A percentile compares a stretch with the other conserved stretches of the same genome.
phyloP scores from a whole-genome alignment of 768 basidiomycete species.

The Leccinum longicurvipes region DNA sequence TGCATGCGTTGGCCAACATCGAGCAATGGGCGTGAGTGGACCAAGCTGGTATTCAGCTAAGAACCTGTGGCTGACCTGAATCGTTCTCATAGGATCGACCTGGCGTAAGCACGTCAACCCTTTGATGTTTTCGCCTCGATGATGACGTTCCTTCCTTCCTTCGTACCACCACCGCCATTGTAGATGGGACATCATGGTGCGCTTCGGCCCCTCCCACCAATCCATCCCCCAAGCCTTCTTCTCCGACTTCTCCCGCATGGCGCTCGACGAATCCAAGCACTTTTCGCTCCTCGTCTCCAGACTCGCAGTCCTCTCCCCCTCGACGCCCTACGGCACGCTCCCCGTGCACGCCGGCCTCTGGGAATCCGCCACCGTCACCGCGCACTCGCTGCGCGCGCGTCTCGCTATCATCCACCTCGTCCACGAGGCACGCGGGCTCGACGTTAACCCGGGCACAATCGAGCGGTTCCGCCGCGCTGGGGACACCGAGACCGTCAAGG shows the following conservation, averaged over 20 bases:
- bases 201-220: not conserved
- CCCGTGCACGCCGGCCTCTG: not conserved
- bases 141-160: not conserved
- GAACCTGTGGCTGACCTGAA: not conserved
- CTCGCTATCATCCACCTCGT: constrained; percentile 72
- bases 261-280: not conserved
- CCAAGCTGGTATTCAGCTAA: not conserved
- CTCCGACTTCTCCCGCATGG: not conserved
- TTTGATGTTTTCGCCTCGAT: not conserved
- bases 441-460: not conserved
- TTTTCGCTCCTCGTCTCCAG: not conserved
- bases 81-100: not conserved
- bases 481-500: constrained; percentile 52
- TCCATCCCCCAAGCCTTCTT: not conserved
- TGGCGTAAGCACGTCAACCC: not conserved
- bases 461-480: not conserved
- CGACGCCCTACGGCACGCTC: not conserved
- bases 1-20: not conserved
- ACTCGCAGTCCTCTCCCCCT: not conserved
- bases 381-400: not conserved
- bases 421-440: constrained; percentile 48
- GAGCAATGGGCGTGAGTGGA: not conserved
- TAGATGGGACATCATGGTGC: not conserved
- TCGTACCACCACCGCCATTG: no score
- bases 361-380: not conserved